Percentiles rank a stretch among this genome's conserved stretches.
phyloP scores from a whole-genome alignment of 768 basidiomycete species.

The Mycena filopes region DNA sequence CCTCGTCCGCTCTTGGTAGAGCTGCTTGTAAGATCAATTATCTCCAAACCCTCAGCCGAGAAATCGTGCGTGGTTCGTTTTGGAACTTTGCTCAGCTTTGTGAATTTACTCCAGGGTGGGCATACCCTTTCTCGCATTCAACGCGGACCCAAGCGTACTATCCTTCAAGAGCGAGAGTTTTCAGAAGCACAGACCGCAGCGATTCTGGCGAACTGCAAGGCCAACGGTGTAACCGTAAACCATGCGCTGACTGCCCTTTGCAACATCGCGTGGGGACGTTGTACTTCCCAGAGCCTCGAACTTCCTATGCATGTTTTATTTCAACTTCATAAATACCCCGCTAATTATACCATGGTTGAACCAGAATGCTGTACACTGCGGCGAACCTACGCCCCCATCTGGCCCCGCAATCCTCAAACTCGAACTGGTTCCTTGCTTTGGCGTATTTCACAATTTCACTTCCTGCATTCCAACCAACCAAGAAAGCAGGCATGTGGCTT shows the following conservation, averaged over 20 bases:
- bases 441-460: conserved; percentile 75
- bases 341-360: conserved; percentile 1
- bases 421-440: conserved; percentile 72
- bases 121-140: conserved; percentile 60
- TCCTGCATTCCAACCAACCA: conserved; percentile 65
- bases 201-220: conserved; percentile 69
- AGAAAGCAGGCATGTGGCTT: conserved; percentile 62
- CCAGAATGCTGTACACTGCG: conserved; percentile 75
- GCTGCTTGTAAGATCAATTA: conserved; percentile 62
- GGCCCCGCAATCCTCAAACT: conserved; percentile 45
- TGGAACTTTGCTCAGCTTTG: background rate
- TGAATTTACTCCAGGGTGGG: conserved; percentile 55
- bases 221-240: conserved; percentile 67
- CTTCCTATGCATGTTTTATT: conserved; percentile 34
- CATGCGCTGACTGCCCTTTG: conserved; percentile 68
- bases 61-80: conserved; percentile 49
- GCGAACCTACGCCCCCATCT: conserved; percentile 69
- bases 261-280: conserved; percentile 65
- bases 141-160: conserved; percentile 48
- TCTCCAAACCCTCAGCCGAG: conserved; percentile 52
- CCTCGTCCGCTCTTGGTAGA: conserved; percentile 36
- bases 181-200: conserved; percentile 47
- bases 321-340: background rate
- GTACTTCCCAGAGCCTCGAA: conserved; percentile 38
- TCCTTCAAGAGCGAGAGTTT: conserved; percentile 44